Conservation (phyloP, 2,329 filamentous ascomycete species). For the Zalaria obscura region DNA sequence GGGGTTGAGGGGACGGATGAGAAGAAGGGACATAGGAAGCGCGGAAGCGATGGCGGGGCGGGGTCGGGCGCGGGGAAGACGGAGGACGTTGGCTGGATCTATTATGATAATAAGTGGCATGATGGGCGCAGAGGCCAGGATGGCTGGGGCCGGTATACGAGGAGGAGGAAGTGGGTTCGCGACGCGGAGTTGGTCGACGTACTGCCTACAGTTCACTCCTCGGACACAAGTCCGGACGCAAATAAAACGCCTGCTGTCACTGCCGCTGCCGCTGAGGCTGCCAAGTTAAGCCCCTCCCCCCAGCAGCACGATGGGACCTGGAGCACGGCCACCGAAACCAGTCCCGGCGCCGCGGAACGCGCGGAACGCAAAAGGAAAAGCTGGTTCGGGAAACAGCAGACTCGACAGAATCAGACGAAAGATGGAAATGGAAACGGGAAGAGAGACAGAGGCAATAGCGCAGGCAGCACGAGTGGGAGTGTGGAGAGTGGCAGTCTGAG, state of each 20-base stretch:
- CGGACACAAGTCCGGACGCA: conserved; percentile 19
- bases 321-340: neutral
- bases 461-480: conserved; percentile 2
- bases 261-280: neutral
- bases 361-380: neutral
- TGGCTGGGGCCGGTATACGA: conserved; percentile 88
- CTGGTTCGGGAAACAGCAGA: conserved; percentile 1
- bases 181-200: conserved; percentile 89
- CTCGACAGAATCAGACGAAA: conserved; percentile 1
- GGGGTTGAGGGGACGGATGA: conserved; percentile 15
- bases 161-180: conserved; percentile 87
- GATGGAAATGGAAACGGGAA: neutral
- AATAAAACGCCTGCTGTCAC: conserved; percentile 7
- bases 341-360: neutral
- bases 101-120: conserved; percentile 98
- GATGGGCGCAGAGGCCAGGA: conserved; percentile 72
- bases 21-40: conserved; percentile 7
- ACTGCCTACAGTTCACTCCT: conserved; percentile 26
- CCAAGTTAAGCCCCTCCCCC: neutral
- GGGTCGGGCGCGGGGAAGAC: neutral
- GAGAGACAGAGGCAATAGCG: neutral
- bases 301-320: conserved; percentile 3
- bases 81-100: conserved; percentile 78
- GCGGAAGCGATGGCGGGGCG: conserved; percentile 15
- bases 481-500: conserved; percentile 1